Base-by-base conservation (phyloP, 495 filamentous ascomycete genomes). In the Lasiosphaeriaceae sp. region DNA sequence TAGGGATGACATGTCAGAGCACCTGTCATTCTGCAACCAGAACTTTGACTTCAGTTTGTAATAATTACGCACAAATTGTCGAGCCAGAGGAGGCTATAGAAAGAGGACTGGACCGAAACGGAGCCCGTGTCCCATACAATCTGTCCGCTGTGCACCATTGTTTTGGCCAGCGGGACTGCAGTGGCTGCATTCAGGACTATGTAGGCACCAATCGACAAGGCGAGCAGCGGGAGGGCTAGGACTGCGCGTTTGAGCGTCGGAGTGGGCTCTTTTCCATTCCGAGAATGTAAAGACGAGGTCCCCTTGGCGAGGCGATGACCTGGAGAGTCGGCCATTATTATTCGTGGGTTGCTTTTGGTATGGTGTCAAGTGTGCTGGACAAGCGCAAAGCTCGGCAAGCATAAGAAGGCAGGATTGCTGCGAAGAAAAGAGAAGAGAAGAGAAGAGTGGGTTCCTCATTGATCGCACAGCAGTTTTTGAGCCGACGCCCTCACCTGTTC, bases 1-100 rank as follows among this genome's bases (percentile, higher is more conserved):
- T 54, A n/a, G 16, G 39, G 8, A 43, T 17, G 9, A 43, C n/a
- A 20, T 9, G 23, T 9, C 2, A 11, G 0, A 6, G 26, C 12
- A 22, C 39, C 26, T 31, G 3, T 31, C 26, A 31, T 31, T 31
- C 26, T 31, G 4, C 26, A 9, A 31, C 26, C 26, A 31, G 26
- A 31, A 9, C 9, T 9, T 31, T 31, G 3, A 4, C 9, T 31
- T 31, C 26, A n/a, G 52, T 12, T 12, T 21, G 20, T 47, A 3
- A 19, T 5, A 26, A 46, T n/a, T 1, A 56, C 54, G 23, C 2
- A 56, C 54, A 50, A 48, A 20, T 56, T 17, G 23, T 56, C 54
- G 12, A 56, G 35, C 35, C 47, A 49, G 17, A 17, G 21, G 22
- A 56, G 23, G 17, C 37, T 26, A 37, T 56, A 56, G 20, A 56